Conservation (phyloP, 2,329 filamentous ascomycete genomes). For the Stagonosporopsis chrysanthemi region DNA sequence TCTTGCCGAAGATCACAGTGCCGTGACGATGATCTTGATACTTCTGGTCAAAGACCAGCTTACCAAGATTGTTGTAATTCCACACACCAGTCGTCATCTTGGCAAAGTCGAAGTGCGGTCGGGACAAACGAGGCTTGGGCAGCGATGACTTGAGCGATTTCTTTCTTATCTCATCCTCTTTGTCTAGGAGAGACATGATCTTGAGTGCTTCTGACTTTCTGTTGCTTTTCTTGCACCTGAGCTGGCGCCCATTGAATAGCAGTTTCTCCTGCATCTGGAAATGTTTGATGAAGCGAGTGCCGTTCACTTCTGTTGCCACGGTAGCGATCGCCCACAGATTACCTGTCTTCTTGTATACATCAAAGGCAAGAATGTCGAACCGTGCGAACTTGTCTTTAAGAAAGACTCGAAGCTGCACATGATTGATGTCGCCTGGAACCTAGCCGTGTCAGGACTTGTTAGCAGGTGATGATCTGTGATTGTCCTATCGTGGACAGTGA, state of each 20-base stretch:
- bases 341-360: conserved; percentile 53
- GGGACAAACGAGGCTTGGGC: conserved; percentile 18
- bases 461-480: not conserved
- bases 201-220: conserved; percentile 34
- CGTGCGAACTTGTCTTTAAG: conserved; percentile 50
- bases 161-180: conserved; percentile 30
- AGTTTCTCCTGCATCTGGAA: conserved; percentile 38
- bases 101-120: conserved; percentile 36
- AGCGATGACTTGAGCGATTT: conserved; percentile 15
- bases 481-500: too few relatives aligned
- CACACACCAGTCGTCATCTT: conserved; percentile 52
- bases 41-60: conserved; percentile 53
- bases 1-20: conserved; percentile 46
- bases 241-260: conserved; percentile 14
- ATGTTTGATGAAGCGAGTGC: conserved; percentile 52
- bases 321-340: conserved; percentile 54
- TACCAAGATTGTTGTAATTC: conserved; percentile 45
- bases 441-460: not conserved
- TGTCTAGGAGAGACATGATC: conserved; percentile 32
- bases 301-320: conserved; percentile 52
- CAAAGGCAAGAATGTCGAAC: conserved; percentile 53
- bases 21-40: conserved; percentile 53
- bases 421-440: conserved; percentile 53
- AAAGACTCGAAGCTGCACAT: conserved; percentile 52
- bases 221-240: conserved; percentile 28